Evolutionary conservation across 1,284 basidiomycete species (phyloP), one percentile per base, ranked within the genome.

Genomic region (Pyrrhoderma lamaoense): DNA sequence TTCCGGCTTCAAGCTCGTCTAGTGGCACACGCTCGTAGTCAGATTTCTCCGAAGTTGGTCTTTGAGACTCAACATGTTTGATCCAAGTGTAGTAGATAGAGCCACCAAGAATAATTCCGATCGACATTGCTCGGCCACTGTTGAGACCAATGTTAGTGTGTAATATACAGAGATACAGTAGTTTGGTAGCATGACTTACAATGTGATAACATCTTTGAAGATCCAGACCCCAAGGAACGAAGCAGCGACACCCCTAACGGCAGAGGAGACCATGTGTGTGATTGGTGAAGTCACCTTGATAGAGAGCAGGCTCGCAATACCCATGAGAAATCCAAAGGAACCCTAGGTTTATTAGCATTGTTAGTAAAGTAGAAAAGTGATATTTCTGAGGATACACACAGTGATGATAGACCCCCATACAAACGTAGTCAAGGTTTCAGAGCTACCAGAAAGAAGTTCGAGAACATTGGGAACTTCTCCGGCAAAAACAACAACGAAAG

Each of bases 281-380:
- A 93, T 89, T 13, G 90, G 90, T 1, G 89, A 93, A 2, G 91
- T 93, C 54, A 93, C 84, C 66, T 93, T 91, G 72, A 93, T 93
- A 23, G 86, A 89, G 42, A 93, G 75, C 51, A 90, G 68, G 56
- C 87, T 88, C n/a, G 91, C 90, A 53, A 93, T 80, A 68, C 85
- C 88, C 80, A 93, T 92, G 59, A 91, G 69, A 73, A 93, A 93
- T 8, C 90, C 91, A 54, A 93, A 70, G 14, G 76, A 69, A 36
- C 89, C 90, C 89, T 90, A 55, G 47, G 18, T 18, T 5, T 5
- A 31, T 31, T 5, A 31, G 27, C 11, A 11, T 31, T 11, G n/a
- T 31, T 5, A 51, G 39, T 14, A 38, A 47, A 25, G 31, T 42
- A 22, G 21, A 14, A 44, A 22, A 31, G 8, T 34, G 21, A 42